Conservation (phyloP, 129 eudicot genomes). For the Tagetes patula region DNA sequence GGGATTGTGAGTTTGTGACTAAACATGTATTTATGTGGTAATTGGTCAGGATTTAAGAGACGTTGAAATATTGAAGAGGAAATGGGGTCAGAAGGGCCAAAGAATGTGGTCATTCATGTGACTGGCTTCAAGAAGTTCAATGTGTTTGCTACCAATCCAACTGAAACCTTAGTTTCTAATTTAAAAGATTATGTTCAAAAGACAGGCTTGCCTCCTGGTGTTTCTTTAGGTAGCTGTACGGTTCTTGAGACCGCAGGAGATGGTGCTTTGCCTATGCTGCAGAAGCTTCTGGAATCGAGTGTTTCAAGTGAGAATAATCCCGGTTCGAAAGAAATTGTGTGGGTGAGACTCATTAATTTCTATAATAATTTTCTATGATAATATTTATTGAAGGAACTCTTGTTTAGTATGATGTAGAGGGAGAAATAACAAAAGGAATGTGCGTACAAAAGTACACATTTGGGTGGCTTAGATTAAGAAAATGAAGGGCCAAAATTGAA, state of each 20-base stretch:
- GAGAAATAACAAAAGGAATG: not conserved
- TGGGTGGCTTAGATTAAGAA: not conserved
- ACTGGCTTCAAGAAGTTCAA: constrained; percentile 83
- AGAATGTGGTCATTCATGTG: constrained; percentile 51
- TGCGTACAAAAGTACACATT: not conserved
- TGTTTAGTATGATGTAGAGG: not conserved
- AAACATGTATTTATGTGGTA: constrained; percentile 3
- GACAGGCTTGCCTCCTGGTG: constrained; percentile 55
- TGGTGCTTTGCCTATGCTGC: constrained; percentile 54
- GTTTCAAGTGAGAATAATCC: constrained; percentile 31
- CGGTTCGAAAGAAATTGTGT: constrained; percentile 43
- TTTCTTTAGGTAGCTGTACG: constrained; percentile 55
- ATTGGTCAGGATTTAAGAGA: constrained; percentile 19
- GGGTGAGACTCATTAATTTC: constrained; percentile 45
- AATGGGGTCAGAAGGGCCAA: constrained; percentile 75
- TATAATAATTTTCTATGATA: not conserved
- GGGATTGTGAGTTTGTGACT: constrained; percentile 3
- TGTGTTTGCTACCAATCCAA: constrained; percentile 67
- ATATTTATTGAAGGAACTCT: not conserved
- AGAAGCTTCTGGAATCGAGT: constrained; percentile 52
- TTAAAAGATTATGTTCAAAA: constrained; percentile 44
- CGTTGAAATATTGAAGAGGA: not conserved
- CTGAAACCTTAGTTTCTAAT: constrained; percentile 57
- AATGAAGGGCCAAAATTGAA: not conserved
- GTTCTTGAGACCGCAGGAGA: constrained; percentile 75